phyloP scores from a whole-genome alignment of 1,284 basidiomycete species.

The Stereum hirsutum region DNA sequence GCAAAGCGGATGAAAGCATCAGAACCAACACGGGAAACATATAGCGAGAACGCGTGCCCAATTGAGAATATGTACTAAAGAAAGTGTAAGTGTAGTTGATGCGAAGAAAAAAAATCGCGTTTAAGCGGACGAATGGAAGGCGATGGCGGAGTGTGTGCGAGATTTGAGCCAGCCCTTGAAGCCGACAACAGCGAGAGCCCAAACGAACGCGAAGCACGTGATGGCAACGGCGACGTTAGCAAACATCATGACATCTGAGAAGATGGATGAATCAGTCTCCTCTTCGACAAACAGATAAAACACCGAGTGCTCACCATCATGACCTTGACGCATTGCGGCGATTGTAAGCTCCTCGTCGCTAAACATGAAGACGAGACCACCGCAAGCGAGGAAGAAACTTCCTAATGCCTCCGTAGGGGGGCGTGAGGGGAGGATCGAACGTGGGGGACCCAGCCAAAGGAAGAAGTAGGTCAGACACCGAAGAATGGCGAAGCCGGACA shows the following conservation, averaged over 20 bases:
- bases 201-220: constrained; percentile 77
- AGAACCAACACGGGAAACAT: no score
- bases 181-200: constrained; percentile 63
- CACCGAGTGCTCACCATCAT: constrained; percentile 59
- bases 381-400: constrained; percentile 80
- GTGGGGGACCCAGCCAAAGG: constrained; percentile 77
- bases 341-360: constrained; percentile 88
- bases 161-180: constrained; percentile 75
- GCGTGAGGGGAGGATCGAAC: constrained; percentile 78
- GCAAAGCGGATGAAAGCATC: no score
- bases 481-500: constrained; percentile 72
- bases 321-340: constrained; percentile 85
- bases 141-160: constrained; percentile 28
- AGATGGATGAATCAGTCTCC: background rate
- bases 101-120: no score
- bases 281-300: constrained; percentile 1
- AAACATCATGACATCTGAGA: constrained; percentile 77
- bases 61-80: no score
- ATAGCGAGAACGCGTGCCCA: no score
- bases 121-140: constrained; percentile 36
- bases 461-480: constrained; percentile 91
- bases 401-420: constrained; percentile 91
- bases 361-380: constrained; percentile 88
- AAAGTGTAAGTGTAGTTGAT: no score
- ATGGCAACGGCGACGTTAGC: constrained; percentile 73